phyloP scores from a whole-genome alignment of 2,329 filamentous ascomycete species.

The Parastagonospora nodorum region DNA sequence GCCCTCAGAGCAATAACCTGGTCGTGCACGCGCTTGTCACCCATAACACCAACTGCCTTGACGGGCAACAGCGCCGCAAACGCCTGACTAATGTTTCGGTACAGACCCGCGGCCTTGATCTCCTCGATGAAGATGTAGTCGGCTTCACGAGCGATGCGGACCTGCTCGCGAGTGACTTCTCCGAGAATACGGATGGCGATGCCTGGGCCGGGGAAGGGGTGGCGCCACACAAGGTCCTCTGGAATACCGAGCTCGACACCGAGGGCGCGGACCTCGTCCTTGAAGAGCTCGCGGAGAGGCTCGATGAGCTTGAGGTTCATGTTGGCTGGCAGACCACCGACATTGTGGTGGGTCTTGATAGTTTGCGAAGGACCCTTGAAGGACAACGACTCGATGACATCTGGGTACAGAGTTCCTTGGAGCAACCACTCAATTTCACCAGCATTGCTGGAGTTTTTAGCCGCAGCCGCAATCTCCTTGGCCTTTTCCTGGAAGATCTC shows the following conservation, averaged over 20 bases:
- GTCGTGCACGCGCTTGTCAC: slow-evolving; percentile 71
- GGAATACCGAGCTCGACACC: slow-evolving; percentile 73
- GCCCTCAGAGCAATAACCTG: slow-evolving; percentile 67
- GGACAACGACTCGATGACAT: slow-evolving; percentile 72
- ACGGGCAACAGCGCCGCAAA: slow-evolving; percentile 71
- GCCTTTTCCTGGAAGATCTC: slow-evolving; percentile 84
- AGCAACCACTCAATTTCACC: slow-evolving; percentile 85
- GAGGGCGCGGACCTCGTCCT: slow-evolving; percentile 76
- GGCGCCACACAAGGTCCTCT: slow-evolving; percentile 76
- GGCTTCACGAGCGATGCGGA: slow-evolving; percentile 78
- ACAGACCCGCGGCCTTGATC: slow-evolving; percentile 74
- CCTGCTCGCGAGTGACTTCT: slow-evolving; percentile 78
- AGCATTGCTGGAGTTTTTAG: slow-evolving; percentile 67
- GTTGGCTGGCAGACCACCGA: slow-evolving; percentile 68
- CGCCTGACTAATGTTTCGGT: slow-evolving; percentile 72
- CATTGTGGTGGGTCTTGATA: slow-evolving; percentile 77
- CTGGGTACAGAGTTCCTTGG: slow-evolving; percentile 83
- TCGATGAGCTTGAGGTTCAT: slow-evolving; percentile 75
- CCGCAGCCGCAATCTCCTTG: slow-evolving; percentile 72
- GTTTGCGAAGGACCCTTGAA: slow-evolving; percentile 74
- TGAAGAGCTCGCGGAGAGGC: slow-evolving; percentile 79
- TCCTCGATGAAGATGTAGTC: slow-evolving; percentile 79
- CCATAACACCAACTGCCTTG: slow-evolving; percentile 70
- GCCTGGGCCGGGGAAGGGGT: slow-evolving; percentile 77
- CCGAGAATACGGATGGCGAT: slow-evolving; percentile 82